Percentiles rank a stretch among this genome's conserved stretches.
Evolutionary conservation across 176 grass and related monocot genomes (phyloP).

Genomic region (Triticum turgidum): DNA sequence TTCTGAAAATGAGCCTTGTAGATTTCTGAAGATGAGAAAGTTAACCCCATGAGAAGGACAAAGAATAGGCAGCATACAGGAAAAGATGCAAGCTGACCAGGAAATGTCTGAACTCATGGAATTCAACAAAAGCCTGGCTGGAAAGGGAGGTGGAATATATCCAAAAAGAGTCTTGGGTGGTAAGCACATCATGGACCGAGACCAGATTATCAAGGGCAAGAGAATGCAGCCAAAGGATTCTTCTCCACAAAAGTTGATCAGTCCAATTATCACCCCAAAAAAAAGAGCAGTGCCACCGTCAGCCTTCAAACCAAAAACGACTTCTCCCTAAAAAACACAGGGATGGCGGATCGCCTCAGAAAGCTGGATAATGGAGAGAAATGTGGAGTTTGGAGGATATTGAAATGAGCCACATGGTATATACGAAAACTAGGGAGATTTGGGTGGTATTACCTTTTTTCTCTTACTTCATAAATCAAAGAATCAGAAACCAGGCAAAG

Average conservation of each 20-base stretch:
- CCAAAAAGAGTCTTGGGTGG: neutral
- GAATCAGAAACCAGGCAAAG: neutral
- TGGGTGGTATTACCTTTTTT: neutral
- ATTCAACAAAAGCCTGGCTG: neutral
- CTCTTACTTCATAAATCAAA: neutral
- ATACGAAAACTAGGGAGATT: neutral
- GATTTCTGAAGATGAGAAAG: neutral
- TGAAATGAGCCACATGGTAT: neutral
- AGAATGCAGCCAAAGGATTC: neutral
- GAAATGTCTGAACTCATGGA: neutral
- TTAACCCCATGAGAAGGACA: neutral
- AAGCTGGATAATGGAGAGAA: neutral
- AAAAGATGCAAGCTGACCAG: neutral
- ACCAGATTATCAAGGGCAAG: neutral
- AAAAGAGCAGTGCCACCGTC: neutral
- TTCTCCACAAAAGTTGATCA: neutral
- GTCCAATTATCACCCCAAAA: neutral
- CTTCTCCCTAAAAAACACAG: neutral
- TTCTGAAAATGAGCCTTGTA: neutral
- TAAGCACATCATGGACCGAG: neutral
- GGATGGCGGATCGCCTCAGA: neutral
- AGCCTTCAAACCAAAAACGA: neutral
- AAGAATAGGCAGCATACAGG: neutral
- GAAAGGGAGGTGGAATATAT: neutral
- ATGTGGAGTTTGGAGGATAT: neutral